Evolutionary conservation across 371 early-diverging fungal genomes (phyloP), one percentile per base, ranked within the genome.

Genomic region (Apophysomyces elegans): DNA sequence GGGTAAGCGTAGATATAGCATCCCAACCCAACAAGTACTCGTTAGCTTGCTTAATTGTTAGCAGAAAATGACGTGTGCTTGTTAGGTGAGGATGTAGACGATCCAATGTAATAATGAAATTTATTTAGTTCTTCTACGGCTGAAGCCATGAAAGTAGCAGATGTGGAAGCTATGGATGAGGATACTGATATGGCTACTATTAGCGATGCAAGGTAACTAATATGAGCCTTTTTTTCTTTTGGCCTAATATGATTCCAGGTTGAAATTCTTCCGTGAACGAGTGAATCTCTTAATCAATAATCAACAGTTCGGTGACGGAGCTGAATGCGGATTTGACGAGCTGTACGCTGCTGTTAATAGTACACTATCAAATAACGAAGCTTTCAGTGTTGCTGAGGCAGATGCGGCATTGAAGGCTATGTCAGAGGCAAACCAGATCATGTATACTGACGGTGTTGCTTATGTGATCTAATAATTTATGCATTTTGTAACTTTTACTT

Each of bases 401-500:
- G 54, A 69, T 14, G 39, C 57, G 1, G 76, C 81, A 32, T 59
- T 81, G 36, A 41, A 62, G 11, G 62, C 50, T 38, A 86, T 93
- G 91, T 77, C 85, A 43, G 72, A 73, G 14, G 84, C 73, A 26
- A 93, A 93, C 76, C 85, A 90, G 65, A 75, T 92, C 65, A 91
- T 91, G 90, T 89, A 85, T 75, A 82, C 79, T 39, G 89, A 87
- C 62, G 86, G 81, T 44, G 74, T 80, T 50, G 75, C 90, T 58
- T 87, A 90, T 69, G 77, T 80, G 69, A 88, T 92, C 70, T 92
- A 86, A 37, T 35, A 26, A 18, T 61, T 21, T 63, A 36, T 63
- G 26, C 56, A 64, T 38, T 39, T 56, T 56, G n/a, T 41, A 60
- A 16, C 7, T 44, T 21, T 50, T 11, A 7, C 21, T 50, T 26